phyloP scores from a whole-genome alignment of 129 eudicot species.

The Escallonia herrerae region DNA sequence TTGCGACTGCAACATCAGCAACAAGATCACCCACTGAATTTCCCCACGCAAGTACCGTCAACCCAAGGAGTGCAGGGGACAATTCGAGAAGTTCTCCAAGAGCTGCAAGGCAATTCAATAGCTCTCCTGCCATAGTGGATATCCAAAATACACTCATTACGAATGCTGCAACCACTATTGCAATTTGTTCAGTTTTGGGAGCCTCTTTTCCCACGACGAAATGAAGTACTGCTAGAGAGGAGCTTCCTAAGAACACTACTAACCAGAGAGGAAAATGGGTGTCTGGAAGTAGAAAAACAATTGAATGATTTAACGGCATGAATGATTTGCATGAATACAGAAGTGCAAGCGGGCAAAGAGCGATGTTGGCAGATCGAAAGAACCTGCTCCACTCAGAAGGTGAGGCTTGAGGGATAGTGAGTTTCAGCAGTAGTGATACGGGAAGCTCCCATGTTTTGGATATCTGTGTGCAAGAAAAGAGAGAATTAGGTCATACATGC shows the following conservation, averaged over 20 bases:
- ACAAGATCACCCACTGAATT: slow-evolving; percentile 96
- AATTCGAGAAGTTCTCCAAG: slow-evolving; percentile 65
- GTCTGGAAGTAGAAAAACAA: slow-evolving; percentile 59
- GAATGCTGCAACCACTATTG: slow-evolving; percentile 50
- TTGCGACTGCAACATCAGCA: slow-evolving; percentile 94
- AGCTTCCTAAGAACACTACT: slow-evolving; percentile 66
- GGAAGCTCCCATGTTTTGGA: slow-evolving; percentile 81
- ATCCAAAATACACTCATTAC: slow-evolving; percentile 98
- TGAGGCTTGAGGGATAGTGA: slow-evolving; percentile 77
- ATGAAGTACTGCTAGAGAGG: slow-evolving; percentile 71
- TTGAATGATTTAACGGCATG: slow-evolving; percentile 61
- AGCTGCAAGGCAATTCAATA: slow-evolving; percentile 81
- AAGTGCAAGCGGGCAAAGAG: slow-evolving; percentile 79
- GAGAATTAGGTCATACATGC: not conserved
- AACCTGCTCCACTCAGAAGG: slow-evolving; percentile 91
- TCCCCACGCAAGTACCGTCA: slow-evolving; percentile 98
- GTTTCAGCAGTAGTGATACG: slow-evolving; percentile 58
- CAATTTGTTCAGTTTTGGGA: slow-evolving; percentile 76
- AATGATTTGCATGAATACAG: slow-evolving; percentile 83
- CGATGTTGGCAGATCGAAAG: slow-evolving; percentile 76
- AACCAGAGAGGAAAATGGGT: slow-evolving; percentile 81
- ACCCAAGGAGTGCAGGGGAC: slow-evolving; percentile 73
- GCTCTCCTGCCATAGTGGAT: slow-evolving; percentile 88
- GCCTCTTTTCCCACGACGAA: slow-evolving; percentile 63
- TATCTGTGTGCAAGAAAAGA: slow-evolving; percentile 44